Evolutionary conservation across 2,329 filamentous ascomycete species (phyloP).

Genomic region (Lachnellula suecica): DNA sequence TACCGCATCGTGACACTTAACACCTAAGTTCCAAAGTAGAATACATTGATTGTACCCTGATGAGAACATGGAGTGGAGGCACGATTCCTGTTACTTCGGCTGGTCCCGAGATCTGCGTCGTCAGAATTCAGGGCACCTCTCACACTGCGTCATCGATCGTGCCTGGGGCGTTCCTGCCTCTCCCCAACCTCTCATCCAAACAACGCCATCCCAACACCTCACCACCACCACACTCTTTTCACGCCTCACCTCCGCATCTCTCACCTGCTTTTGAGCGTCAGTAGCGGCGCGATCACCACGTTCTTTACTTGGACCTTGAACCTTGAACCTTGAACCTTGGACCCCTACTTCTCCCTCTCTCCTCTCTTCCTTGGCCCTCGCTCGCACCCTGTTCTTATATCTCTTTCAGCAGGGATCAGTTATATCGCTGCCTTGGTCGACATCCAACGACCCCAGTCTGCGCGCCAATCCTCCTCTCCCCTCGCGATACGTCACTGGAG

Average conservation of each 20-base stretch:
- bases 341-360: too few relatives aligned
- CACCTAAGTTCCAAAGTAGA: too few relatives aligned
- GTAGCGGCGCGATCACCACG: not conserved
- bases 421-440: not conserved
- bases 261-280: not conserved
- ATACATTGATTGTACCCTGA: too few relatives aligned
- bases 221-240: too few relatives aligned
- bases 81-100: not conserved
- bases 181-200: not conserved
- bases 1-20: too few relatives aligned
- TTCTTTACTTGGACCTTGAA: not conserved
- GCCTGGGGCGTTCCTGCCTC: not conserved
- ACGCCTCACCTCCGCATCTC: not conserved
- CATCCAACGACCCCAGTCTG: not conserved
- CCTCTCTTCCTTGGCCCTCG: not conserved
- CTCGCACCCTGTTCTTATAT: not conserved
- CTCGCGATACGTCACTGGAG: slow-evolving; percentile 22
- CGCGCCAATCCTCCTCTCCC: not conserved
- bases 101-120: not conserved
- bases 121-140: not conserved
- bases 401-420: not conserved
- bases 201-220: not conserved
- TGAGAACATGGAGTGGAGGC: too few relatives aligned
- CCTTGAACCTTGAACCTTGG: too few relatives aligned
- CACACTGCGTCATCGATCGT: not conserved